phyloP scores from a whole-genome alignment of 192 early-diverging fungal species.

The Linnemannia zychae region DNA sequence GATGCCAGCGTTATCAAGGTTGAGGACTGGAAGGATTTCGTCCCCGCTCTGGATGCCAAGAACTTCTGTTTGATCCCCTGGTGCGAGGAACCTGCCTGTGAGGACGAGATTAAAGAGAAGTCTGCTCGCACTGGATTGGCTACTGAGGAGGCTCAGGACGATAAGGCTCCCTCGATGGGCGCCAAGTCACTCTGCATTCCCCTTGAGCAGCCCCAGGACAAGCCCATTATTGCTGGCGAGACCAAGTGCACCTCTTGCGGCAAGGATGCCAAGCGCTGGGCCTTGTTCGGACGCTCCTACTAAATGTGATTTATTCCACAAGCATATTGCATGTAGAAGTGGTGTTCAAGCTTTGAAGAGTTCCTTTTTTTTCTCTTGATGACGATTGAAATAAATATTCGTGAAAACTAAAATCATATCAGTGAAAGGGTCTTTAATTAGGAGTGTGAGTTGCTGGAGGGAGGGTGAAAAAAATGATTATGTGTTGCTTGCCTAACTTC shows the following conservation, averaged over 20 bases:
- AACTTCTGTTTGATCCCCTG: slow-evolving; percentile 92
- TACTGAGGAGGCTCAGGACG: slow-evolving; percentile 84
- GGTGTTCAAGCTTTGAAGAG: background rate
- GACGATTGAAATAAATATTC: background rate
- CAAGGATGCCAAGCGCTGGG: slow-evolving; percentile 82
- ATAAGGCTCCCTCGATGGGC: slow-evolving; percentile 99
- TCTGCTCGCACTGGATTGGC: slow-evolving; percentile 77
- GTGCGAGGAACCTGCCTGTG: slow-evolving; percentile 93
- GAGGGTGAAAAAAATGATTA: background rate
- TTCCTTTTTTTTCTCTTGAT: background rate
- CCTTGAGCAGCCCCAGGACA: slow-evolving; percentile 91
- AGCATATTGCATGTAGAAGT: background rate
- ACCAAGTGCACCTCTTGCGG: slow-evolving; percentile 92
- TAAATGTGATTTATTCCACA: slow-evolving; percentile 54
- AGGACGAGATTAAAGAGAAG: slow-evolving; percentile 96
- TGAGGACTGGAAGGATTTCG: slow-evolving; percentile 94
- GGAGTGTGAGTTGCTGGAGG: background rate
- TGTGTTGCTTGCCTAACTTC: background rate
- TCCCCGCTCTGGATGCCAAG: slow-evolving; percentile 90
- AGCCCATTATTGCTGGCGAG: slow-evolving; percentile 82
- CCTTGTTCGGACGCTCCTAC: slow-evolving; percentile 89
- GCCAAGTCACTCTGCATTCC: slow-evolving; percentile 99
- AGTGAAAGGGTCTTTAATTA: background rate
- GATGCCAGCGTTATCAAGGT: slow-evolving; percentile 83
- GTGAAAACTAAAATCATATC: background rate